A percentile compares a stretch with the other conserved stretches of the same genome.
Evolutionary conservation across 306 rosid genomes (phyloP).

Genomic region (Acacia acuminata): DNA sequence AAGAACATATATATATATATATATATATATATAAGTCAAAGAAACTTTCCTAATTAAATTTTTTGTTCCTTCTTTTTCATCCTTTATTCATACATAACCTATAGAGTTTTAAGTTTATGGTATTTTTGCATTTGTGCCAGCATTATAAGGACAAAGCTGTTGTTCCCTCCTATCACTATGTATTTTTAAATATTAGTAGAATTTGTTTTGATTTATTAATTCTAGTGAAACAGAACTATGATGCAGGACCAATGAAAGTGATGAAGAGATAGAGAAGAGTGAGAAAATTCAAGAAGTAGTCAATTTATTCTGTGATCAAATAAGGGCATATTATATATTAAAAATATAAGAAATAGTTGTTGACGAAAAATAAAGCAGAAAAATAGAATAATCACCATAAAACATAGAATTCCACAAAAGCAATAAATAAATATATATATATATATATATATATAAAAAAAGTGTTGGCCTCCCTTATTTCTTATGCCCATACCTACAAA

Average conservation of each 20-base stretch:
- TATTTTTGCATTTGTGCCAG: constrained; percentile 13
- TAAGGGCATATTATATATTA: background rate
- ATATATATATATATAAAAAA: too few species aligned
- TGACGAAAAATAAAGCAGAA: background rate
- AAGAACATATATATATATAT: background rate
- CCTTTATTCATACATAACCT: background rate
- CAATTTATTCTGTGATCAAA: background rate
- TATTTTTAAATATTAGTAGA: background rate
- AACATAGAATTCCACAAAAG: background rate
- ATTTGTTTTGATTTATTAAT: background rate
- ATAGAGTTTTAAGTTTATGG: background rate
- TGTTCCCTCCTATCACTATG: background rate
- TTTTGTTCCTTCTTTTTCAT: background rate
- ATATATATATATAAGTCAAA: background rate
- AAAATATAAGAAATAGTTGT: background rate
- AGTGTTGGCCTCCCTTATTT: background rate
- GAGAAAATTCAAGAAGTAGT: background rate
- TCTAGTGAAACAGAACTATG: background rate
- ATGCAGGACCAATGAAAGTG: background rate
- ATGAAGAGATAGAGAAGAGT: background rate
- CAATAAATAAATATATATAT: background rate
- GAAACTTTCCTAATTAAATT: background rate
- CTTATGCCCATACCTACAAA: background rate
- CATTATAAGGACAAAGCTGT: background rate
- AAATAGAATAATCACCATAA: background rate